These are phyloP conservation scores for Ascochyta clinopodiicola DNA, from an alignment of 2,329 filamentous ascomycete species.

Conservation along the genomic window DNA sequence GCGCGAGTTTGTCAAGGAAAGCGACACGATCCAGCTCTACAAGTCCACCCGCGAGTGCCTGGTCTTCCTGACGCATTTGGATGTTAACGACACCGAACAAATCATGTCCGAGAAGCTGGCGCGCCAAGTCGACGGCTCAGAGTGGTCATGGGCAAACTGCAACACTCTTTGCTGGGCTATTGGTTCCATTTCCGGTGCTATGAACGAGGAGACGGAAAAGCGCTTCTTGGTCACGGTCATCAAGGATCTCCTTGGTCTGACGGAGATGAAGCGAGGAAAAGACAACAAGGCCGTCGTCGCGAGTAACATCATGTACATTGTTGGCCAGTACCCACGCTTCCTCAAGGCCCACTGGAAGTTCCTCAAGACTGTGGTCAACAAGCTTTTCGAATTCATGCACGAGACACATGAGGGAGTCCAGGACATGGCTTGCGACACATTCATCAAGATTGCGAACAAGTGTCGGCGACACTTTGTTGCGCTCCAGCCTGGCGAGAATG, in stretches of 20 bases:
- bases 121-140: slow-evolving; percentile 89
- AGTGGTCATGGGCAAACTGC: slow-evolving; percentile 99
- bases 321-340: slow-evolving; percentile 97
- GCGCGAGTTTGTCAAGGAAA: slow-evolving; percentile 98
- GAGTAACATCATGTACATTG: slow-evolving; percentile 99
- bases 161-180: slow-evolving; percentile 99
- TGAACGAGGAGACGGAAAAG: slow-evolving; percentile 99
- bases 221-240: slow-evolving; percentile 98
- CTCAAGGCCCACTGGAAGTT: slow-evolving; percentile 99
- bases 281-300: slow-evolving; percentile 99
- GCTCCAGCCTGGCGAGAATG: slow-evolving; percentile 88
- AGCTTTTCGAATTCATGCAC: slow-evolving; percentile 99
- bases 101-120: slow-evolving; percentile 99
- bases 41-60: slow-evolving; percentile 98
- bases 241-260: slow-evolving; percentile 94
- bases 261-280: slow-evolving; percentile 99
- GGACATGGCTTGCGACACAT: slow-evolving; percentile 99
- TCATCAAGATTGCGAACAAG: slow-evolving; percentile 99
- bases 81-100: slow-evolving; percentile 95
- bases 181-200: slow-evolving; percentile 95
- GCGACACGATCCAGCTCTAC: slow-evolving; percentile 98
- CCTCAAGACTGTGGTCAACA: slow-evolving; percentile 98
- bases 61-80: slow-evolving; percentile 95
- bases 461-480: slow-evolving; percentile 98
- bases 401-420: slow-evolving; percentile 99